Evolutionary conservation across 1,139 yeast genomes (phyloP), one percentile per base, ranked within the genome.

Genomic region (Arxiozyma heterogenica): DNA sequence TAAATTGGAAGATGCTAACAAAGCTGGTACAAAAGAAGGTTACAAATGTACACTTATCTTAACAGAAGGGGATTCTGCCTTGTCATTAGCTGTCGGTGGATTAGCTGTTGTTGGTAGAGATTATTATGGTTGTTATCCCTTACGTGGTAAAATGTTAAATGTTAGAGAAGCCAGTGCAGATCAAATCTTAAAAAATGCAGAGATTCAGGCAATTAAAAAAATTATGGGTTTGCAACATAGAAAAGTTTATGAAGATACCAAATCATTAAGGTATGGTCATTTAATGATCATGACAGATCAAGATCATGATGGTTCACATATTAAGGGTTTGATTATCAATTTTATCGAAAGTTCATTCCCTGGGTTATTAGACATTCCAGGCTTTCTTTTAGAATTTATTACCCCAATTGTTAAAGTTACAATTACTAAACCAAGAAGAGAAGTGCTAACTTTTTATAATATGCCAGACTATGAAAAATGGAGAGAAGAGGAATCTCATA

Each of bases 281-380:
- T 80, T 94, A 51, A 93, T 94, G 98, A 90, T 94, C 66, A 94
- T 94, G 98, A 90, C 99, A 5, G 99, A 94, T 86, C 99, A 94
- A 73, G 99, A 94, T 87, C 96, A 91, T 65, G 99, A 94, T 78
- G 99, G 99, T 56, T 87, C 96, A 22, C 99, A 94, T 75, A 94
- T 94, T 67, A 94, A 94, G 70, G 99, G 99, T 59, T 79, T 94
- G 63, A 81, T 94, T 58, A 94, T 94, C 65, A 94, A 94, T 69
- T 94, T 93, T 67, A 74, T 94, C 57, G 98, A 93, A 70, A 81
- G 94, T 5, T 86, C 96, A 49, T 94, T 94, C 73, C 98, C 98
- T 0, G 98, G 98, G 1, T 75, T 94, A 59, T 75, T 94, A 47
- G 86, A 86, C 57, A 80, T 93, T 52, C 97, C 98, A 0, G 98